Base-by-base conservation (phyloP, 2,329 filamentous ascomycete genomes). In the Colletotrichum orchidophilum region DNA sequence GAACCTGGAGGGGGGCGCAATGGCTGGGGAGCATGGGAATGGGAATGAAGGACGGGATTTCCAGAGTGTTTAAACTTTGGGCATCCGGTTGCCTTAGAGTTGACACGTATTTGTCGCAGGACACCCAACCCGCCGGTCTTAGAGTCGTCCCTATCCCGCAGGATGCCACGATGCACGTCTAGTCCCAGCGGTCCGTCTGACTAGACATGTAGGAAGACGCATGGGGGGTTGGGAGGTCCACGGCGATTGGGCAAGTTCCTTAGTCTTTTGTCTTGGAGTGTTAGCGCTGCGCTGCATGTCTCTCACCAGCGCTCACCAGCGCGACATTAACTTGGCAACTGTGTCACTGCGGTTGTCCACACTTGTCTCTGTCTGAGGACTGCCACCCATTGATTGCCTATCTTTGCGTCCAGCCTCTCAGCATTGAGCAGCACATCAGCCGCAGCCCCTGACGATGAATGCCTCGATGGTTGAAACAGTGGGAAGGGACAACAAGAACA, bases 171-270 rank as follows among this genome's bases (percentile, higher is more conserved):
- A n/a, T 46, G 42, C 26, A 12, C 18, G 24, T n/a, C 12, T 26
- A 15, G 13, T 21, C 33, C 46, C 49, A 46, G 54, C 24, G 18
- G 66, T 31, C 29, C n/a, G 33, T 39, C 52, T 55, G 54, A 64
- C 55, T 66, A 54, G 49, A 59, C 11, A 66, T 29, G 54, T 50
- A 39, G 21, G 62, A 39, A 35, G 35, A 18, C 27, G 21, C 6
- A 46, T 18, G 49, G 33, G 66, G 26, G 46, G 65, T 35, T 50
- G 33, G 57, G 33, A 55, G 2, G 8, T 53, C 18, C 13, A 13
- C 50, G 35, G 50, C n/a, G 35, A 62, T 66, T 70, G 55, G 67
- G 26, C 35, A 59, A 24, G 55, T 70, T 70, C 59, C 49, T 57
- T 26, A n/a, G n/a, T n/a, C n/a, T 27, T 15, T 26, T 49, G 27